These are phyloP conservation scores for Stagonosporopsis chrysanthemi DNA, from an alignment of 2,329 filamentous ascomycete species.

Conservation along the genomic window DNA sequence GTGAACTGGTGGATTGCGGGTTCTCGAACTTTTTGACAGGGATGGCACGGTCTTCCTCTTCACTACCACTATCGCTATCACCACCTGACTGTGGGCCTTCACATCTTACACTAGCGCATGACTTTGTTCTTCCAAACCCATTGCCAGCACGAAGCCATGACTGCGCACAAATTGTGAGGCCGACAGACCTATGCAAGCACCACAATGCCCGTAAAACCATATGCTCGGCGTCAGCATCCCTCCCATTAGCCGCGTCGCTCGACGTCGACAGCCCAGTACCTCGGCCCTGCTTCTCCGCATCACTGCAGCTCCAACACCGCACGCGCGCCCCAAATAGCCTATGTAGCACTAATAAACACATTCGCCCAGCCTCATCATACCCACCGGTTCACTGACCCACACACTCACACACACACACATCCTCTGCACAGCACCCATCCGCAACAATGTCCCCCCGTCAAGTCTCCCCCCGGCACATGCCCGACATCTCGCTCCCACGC, in stretches of 20 bases:
- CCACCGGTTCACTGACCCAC: not conserved
- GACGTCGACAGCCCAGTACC: conserved; percentile 18
- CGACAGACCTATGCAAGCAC: not conserved
- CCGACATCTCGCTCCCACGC: conserved; percentile 40
- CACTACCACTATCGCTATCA: conserved; percentile 7
- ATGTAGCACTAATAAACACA: conserved; percentile 10
- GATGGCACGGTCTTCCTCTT: conserved; percentile 33
- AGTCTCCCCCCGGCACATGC: conserved; percentile 29
- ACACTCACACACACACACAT: not conserved
- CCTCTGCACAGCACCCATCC: not conserved
- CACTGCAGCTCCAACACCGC: not conserved
- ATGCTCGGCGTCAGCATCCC: conserved; percentile 9
- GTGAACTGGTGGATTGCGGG: conserved; percentile 17
- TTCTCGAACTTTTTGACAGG: conserved; percentile 45
- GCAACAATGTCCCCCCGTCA: conserved; percentile 22
- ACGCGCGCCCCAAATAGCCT: conserved; percentile 2
- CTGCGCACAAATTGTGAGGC: not conserved
- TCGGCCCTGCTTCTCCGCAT: conserved; percentile 18
- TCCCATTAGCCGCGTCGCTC: conserved; percentile 7
- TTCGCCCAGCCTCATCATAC: not conserved
- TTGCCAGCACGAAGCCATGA: not conserved
- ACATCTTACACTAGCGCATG: not conserved
- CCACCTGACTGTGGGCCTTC: not conserved
- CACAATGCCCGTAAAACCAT: not conserved
- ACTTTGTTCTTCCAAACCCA: not conserved